These are phyloP conservation scores for Liquidambar formosana DNA, from an alignment of 164 flowering plant genomes.

Conservation along the genomic window DNA sequence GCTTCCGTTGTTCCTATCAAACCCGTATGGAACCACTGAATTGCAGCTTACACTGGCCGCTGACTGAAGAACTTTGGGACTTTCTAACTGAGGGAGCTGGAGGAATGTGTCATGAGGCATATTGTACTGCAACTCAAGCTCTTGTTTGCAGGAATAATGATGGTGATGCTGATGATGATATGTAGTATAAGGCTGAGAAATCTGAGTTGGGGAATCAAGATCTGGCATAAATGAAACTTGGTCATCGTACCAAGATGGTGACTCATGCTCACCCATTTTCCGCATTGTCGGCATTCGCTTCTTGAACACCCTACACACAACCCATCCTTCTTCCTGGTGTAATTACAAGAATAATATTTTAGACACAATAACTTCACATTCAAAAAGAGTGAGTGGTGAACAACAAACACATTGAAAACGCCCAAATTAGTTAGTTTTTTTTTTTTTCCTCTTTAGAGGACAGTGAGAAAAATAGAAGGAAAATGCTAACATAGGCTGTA, in stretches of 20 bases:
- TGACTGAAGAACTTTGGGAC: constrained; percentile 61
- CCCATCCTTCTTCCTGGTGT: constrained; percentile 93
- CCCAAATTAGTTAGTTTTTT: too few relatives aligned
- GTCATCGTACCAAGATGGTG: constrained; percentile 85
- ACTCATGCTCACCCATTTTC: constrained; percentile 56
- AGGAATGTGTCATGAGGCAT: constrained; percentile 53
- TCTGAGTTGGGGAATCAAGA: constrained; percentile 55
- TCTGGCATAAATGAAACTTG: constrained; percentile 83
- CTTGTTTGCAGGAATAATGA: constrained; percentile 70
- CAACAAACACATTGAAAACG: neutral
- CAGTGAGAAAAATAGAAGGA: neutral
- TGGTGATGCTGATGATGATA: constrained; percentile 30
- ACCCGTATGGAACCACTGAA: constrained; percentile 35
- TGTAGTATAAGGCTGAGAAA: constrained; percentile 32
- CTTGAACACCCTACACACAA: constrained; percentile 92
- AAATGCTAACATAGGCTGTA: neutral
- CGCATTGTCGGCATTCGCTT: constrained; percentile 59
- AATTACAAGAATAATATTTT: neutral
- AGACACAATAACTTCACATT: neutral
- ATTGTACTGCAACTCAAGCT: constrained; percentile 57
- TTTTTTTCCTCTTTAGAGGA: too few relatives aligned
- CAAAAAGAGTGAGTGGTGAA: neutral
- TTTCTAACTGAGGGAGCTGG: constrained; percentile 82
- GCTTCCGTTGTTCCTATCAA: constrained; percentile 33
- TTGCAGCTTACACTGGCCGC: constrained; percentile 38